These are phyloP conservation scores for Nidularia sp. DNA, from an alignment of 768 basidiomycete species.

Conservation along the genomic window DNA sequence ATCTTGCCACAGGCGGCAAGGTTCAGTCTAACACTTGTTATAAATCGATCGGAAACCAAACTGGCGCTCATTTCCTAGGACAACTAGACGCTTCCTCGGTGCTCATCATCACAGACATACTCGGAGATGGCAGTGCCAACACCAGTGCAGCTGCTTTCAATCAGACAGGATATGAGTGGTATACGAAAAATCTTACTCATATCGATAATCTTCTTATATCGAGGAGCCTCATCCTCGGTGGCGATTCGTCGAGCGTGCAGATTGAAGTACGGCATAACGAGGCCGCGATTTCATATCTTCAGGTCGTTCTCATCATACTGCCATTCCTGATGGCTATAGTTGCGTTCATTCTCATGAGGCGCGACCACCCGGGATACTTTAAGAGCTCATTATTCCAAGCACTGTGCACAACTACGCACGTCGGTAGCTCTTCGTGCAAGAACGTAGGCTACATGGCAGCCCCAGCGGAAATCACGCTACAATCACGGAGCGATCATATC, in stretches of 20 bases:
- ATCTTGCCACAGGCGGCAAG: slow-evolving; percentile 10
- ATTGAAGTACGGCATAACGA: slow-evolving; percentile 7
- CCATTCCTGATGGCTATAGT: slow-evolving; percentile 5
- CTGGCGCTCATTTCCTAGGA: slow-evolving; percentile 7
- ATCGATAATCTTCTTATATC: slow-evolving; percentile 12
- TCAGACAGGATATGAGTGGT: slow-evolving; percentile 10
- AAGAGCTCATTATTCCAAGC: slow-evolving; percentile 10
- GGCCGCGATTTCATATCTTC: slow-evolving; percentile 13
- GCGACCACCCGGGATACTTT: slow-evolving; percentile 11
- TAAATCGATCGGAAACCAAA: slow-evolving; percentile 1
- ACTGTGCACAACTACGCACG: slow-evolving; percentile 10
- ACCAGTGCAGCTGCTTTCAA: slow-evolving; percentile 7
- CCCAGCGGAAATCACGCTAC: not conserved
- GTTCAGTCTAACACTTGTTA: slow-evolving; percentile 8
- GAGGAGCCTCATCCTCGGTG: slow-evolving; percentile 10
- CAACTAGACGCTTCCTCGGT: slow-evolving; percentile 12
- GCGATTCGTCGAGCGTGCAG: slow-evolving; percentile 3
- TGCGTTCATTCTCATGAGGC: slow-evolving; percentile 3
- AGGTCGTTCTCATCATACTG: slow-evolving; percentile 9
- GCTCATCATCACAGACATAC: slow-evolving; percentile 6
- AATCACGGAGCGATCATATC: too few relatives aligned
- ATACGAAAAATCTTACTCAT: not conserved
- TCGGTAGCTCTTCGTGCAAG: not conserved
- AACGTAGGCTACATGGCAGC: not conserved
- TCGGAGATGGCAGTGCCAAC: slow-evolving; percentile 11